Evolutionary conservation across 2,329 filamentous ascomycete genomes (phyloP), one percentile per base, ranked within the genome.

Genomic region (Xylaria sp.): DNA sequence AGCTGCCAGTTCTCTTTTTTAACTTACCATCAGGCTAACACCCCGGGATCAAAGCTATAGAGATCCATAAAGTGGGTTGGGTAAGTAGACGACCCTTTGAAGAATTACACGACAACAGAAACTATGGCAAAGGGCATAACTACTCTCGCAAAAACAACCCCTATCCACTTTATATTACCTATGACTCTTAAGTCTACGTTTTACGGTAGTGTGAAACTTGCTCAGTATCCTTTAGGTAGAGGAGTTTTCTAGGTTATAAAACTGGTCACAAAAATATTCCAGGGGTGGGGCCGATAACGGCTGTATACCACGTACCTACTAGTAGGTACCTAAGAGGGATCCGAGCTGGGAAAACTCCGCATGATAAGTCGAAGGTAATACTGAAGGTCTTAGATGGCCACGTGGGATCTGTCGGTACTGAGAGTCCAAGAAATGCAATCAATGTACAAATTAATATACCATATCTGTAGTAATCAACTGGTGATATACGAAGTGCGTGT

Each of bases 241-340:
- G 10, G 4, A 2, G 12, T 12, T 12, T 23, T 12, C 10, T 23
- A 48, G 3, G n/a, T 25, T 18, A 8, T 37, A 37, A 15, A 9
- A n/a, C 9, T 39, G 15, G 41, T 37, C 4, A 15, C 44, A 6
- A 65, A 65, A 59, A 58, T 51, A 15, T 18, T 46, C 8, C 32
- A 18, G 39, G 32, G 28, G 32, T 62, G 64, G 58, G 59, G 54
- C 65, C 65, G 65, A 67, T 67, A 67, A 55, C 65, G 65, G 65
- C 61, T 46, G 15, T 41, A 20, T 12, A 50, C 34, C 46, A 51
- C 12, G 28, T 28, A 28, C 28, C 28, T 28, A 28, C 23, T 25
- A 25, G 23, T 25, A 3, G 1, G 23, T 25, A 25, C 23, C 23
- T 25, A 25, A 25, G 23, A 25, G 28, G 12, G 39, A 41, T 13